A percentile compares a stretch with the other conserved stretches of the same genome.
phyloP scores from a whole-genome alignment of 345 rosid species.

The Litchi chinensis region DNA sequence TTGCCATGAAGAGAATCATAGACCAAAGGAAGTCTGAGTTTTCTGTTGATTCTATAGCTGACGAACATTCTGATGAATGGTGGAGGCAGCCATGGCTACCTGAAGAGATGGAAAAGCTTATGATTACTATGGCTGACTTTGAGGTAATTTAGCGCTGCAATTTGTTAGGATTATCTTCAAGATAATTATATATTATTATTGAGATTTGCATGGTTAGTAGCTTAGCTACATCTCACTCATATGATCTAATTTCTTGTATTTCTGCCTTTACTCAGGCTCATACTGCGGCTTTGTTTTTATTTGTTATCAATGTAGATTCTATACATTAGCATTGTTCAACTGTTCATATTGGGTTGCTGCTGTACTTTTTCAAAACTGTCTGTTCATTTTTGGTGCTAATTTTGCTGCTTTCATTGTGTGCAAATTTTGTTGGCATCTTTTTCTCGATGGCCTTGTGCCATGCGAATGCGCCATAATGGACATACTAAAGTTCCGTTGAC shows the following conservation, averaged over 20 bases:
- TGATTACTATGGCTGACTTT: slow-evolving; percentile 77
- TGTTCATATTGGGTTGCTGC: neutral
- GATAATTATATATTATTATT: neutral
- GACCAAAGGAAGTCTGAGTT: slow-evolving; percentile 56
- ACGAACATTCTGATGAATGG: slow-evolving; percentile 56
- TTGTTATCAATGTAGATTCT: neutral
- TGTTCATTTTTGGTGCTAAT: neutral
- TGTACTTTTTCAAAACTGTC: neutral
- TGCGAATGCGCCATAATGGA: neutral
- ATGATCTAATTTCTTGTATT: neutral
- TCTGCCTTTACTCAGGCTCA: neutral
- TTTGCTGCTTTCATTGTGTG: neutral
- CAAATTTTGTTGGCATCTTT: neutral
- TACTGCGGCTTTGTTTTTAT: neutral
- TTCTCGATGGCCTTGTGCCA: neutral
- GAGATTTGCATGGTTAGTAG: neutral
- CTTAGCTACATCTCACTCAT: neutral
- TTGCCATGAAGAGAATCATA: slow-evolving; percentile 68
- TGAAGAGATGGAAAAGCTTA: slow-evolving; percentile 72
- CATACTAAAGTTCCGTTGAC: neutral
- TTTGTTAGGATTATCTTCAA: neutral
- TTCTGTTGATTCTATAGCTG: slow-evolving; percentile 34
- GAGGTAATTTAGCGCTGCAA: slow-evolving; percentile 51
- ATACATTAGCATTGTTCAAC: neutral
- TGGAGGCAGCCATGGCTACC: slow-evolving; percentile 78